phyloP scores from a whole-genome alignment of 2,329 filamentous ascomycete species.

The Aspergillus fumigatus region DNA sequence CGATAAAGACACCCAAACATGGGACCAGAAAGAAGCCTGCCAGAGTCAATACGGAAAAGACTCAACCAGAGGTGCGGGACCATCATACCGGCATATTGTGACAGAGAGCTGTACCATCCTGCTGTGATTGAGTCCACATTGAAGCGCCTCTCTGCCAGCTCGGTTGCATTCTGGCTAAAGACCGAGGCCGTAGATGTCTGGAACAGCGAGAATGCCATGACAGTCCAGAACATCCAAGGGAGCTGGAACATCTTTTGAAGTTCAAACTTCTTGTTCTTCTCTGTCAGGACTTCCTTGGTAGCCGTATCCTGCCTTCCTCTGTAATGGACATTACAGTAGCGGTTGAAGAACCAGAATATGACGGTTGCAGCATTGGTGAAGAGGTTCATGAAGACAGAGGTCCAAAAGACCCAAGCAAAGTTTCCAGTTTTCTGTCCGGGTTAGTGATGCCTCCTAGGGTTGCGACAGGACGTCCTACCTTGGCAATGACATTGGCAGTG shows the following conservation, averaged over 20 bases:
- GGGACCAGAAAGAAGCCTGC: slow-evolving; percentile 55
- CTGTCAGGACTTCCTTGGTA: slow-evolving; percentile 56
- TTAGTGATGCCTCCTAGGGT: slow-evolving; percentile 5
- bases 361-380: slow-evolving; percentile 56
- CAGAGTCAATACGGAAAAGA: background rate
- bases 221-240: slow-evolving; percentile 57
- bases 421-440: slow-evolving; percentile 47
- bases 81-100: slow-evolving; percentile 47
- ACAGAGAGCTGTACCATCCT: slow-evolving; percentile 57
- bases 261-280: slow-evolving; percentile 57
- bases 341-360: slow-evolving; percentile 54
- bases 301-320: slow-evolving; percentile 49
- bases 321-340: slow-evolving; percentile 48
- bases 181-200: slow-evolving; percentile 54
- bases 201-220: slow-evolving; percentile 54
- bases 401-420: slow-evolving; percentile 61
- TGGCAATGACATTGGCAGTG: slow-evolving; percentile 56
- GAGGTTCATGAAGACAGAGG: slow-evolving; percentile 60
- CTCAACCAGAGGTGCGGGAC: background rate
- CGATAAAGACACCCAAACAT: slow-evolving; percentile 52
- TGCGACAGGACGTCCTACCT: slow-evolving; percentile 17
- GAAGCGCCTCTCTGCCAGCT: slow-evolving; percentile 58
- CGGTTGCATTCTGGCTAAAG: slow-evolving; percentile 56
- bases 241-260: slow-evolving; percentile 52
- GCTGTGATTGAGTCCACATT: slow-evolving; percentile 51